Base-by-base conservation (phyloP, 2,329 filamentous ascomycete genomes). In the Biscogniauxia marginata region DNA sequence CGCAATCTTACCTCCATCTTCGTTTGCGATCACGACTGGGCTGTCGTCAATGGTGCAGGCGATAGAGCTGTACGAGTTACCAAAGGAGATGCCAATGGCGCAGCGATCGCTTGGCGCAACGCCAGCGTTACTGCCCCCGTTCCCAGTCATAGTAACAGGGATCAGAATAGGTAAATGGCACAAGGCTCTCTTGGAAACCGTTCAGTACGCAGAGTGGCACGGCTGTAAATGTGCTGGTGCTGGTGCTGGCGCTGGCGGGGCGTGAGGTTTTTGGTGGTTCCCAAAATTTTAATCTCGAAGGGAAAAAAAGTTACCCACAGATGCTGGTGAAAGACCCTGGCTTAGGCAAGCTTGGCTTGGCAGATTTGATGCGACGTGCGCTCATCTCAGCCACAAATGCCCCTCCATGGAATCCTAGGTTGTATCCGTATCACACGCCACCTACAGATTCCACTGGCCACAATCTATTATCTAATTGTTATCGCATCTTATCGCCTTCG, bases 41-140 rank as follows among this genome's bases (percentile, higher is more conserved):
- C 96, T 96, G 76, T 96, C 93, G 71, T 98, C 93, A 60, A 88
- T 84, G 48, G 93, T 96, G 74, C 87, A 92, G 68, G 93, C 93
- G 77, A 99, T 97, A 59, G 92, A 97, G 79, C 91, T 96, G 86
- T 96, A 96, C 60, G 92, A 93, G 81, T 98, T 99, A 78, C 95
- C 95, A 81, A 98, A 97, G 65, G 93, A 90, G 73, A 99, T 92
- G 74, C 95, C 95, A 77, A 99, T 98, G 73, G 89, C 91, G 69
- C 82, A 80, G 68, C 85, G 81, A 66, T 86, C 80, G 66, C 75
- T 77, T 51, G 84, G 84, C 75, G 80, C 76, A 59, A 76, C 72
- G 70, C 74, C 77, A 63, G 75, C 58, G 70, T 75, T 74, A 57
- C 69, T 69, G 57, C 71, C 73, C 63, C 70, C 73, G 67, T 75